Evolutionary conservation across 2,329 filamentous ascomycete genomes (phyloP).

Genomic region (Biscogniauxia sp.): DNA sequence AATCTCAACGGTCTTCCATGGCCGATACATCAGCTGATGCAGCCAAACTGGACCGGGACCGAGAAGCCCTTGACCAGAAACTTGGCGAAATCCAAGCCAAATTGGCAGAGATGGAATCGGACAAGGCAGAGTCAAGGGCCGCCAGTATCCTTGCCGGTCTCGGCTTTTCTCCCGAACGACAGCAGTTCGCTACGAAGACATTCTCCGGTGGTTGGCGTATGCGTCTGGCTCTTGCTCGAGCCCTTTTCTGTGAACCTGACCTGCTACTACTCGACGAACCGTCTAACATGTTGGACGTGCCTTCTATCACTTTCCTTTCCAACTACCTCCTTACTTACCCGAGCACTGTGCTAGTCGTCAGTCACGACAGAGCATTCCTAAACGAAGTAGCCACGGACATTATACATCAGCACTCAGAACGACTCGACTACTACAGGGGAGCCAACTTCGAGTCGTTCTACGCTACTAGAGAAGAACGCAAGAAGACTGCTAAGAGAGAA

Average conservation of each 20-base stretch:
- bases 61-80: constrained; percentile 86
- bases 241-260: constrained; percentile 97
- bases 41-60: constrained; percentile 76
- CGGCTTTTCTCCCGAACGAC: constrained; percentile 90
- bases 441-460: constrained; percentile 98
- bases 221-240: constrained; percentile 90
- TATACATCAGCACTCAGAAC: constrained; percentile 95
- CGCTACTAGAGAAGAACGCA: constrained; percentile 92
- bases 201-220: constrained; percentile 99
- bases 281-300: constrained; percentile 99
- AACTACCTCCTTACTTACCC: constrained; percentile 94
- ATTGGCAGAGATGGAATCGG: constrained; percentile 96
- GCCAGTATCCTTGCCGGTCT: constrained; percentile 96
- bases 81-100: constrained; percentile 89
- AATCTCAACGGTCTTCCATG: constrained; percentile 72
- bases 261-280: constrained; percentile 95
- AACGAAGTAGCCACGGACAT: constrained; percentile 99
- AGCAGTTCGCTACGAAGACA: constrained; percentile 91
- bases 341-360: constrained; percentile 92
- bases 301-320: constrained; percentile 97
- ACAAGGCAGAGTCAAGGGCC: constrained; percentile 93
- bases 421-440: constrained; percentile 97
- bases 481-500: constrained; percentile 93
- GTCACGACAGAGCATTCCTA: constrained; percentile 97
- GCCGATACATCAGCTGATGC: constrained; percentile 93